Base-by-base conservation (phyloP, 1,284 basidiomycete genomes). In the Meira miltonrushii region DNA sequence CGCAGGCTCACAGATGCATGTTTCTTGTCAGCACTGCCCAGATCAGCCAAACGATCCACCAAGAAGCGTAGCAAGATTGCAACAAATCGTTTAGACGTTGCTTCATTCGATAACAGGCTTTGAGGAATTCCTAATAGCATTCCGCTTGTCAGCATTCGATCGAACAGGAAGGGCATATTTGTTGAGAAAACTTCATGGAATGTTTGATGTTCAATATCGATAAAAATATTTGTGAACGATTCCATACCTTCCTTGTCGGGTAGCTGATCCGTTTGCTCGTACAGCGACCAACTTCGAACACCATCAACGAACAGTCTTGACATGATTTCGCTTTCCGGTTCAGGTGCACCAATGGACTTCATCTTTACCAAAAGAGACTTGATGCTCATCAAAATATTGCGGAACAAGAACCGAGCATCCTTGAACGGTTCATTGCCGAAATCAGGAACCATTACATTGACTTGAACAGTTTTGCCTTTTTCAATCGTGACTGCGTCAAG, bases 51-150 rank as follows among this genome's bases (percentile, higher is more conserved):
- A 50, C 87, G 84, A 33, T 87, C 67, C 11, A 95, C 87, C 52
- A 98, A 84, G 79, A 91, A 92, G 49, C 87, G 85, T 59, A 99
- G 85, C 33, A 96, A 84, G 63, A 96, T 95, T 10, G 90, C 90
- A 59, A 96, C 85, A n/a, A 97, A 84, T 17, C 91, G 90, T 21
- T 91, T 87, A 2, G 92, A 95, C 15, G 89, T 88, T 12, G 84
- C 75, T 62, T 95, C 90, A 72, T 90, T 87, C 50, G 82, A 82
- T 69, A 97, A 88, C n/a, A 98, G 84, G 49, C 85, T 83, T 77
- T 96, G 91, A 60, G 90, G 88, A 54, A 98, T 85, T 63, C 88
- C 88, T 72, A 96, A 86, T 55, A 97, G 83, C 57, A 87, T 82
- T 15, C 87, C 85, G 61, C 92, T 88, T 64, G 87, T 60, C 55